Conservation (phyloP, 192 early-diverging fungal genomes). For the Backusella psychrophila region DNA sequence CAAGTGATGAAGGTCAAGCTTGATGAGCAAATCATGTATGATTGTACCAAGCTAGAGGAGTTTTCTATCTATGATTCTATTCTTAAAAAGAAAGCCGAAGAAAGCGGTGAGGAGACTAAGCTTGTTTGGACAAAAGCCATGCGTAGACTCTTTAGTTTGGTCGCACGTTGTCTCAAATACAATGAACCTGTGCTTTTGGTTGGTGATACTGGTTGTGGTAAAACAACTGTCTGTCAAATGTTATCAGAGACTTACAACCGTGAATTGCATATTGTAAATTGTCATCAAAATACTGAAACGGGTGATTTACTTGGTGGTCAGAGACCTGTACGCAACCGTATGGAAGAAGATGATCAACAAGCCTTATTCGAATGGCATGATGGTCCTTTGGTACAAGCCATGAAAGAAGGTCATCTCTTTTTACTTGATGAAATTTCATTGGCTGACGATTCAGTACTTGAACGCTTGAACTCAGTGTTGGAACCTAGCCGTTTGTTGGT, state of each 20-base stretch:
- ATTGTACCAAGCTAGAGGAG: constrained; percentile 46
- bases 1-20: constrained; percentile 72
- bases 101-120: constrained; percentile 31
- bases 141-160: constrained; percentile 85
- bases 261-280: constrained; percentile 88
- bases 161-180: constrained; percentile 73
- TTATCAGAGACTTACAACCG: constrained; percentile 63
- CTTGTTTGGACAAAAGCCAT: constrained; percentile 96
- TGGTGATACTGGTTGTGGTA: constrained; percentile 98
- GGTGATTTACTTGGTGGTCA: constrained; percentile 93
- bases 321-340: constrained; percentile 83
- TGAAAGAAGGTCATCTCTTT: constrained; percentile 85
- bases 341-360: constrained; percentile 41
- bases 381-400: constrained; percentile 88
- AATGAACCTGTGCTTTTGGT: constrained; percentile 93
- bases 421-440: constrained; percentile 98
- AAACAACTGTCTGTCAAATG: constrained; percentile 97
- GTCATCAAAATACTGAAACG: constrained; percentile 95
- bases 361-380: constrained; percentile 96
- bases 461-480: constrained; percentile 92
- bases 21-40: constrained; percentile 62
- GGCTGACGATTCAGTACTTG: constrained; percentile 97
- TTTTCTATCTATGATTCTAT: constrained; percentile 47
- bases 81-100: constrained; percentile 19
- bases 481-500: constrained; percentile 84